Evolutionary conservation across 2,329 filamentous ascomycete genomes (phyloP), one percentile per base, ranked within the genome.

Genomic region (Nannizzia gypsea): DNA sequence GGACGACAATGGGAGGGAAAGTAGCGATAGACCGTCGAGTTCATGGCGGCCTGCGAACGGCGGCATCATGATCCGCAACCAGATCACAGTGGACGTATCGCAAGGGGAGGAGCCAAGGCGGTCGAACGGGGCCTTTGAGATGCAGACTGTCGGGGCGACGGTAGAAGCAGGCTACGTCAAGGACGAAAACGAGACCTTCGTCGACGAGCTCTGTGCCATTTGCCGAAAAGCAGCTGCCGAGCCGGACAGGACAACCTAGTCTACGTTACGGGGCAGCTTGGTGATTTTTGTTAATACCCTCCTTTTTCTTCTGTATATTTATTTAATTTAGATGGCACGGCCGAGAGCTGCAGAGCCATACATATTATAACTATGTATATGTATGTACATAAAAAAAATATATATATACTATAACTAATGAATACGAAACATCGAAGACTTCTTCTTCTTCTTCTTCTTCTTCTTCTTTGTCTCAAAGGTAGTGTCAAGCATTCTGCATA

Each of bases 41-140:
- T 3, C 15, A 3, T 54, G 50, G 50, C 28, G 28, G 13, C 63
- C 3, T 62, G 63, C 6, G 1, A 75, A 78, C 56, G 81, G 82
- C 5, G 81, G 83, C 22, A 86, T 85, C 67, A 80, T 84, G 74
- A 79, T 85, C 5, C 82, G 80, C 24, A 81, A 83, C 63, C 81
- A 86, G 65, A 80, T 85, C 59, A 80, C 78, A 6, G 78, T 85
- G n/a, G 77, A 83, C 55, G 73, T 77, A 0, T 66, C 66, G 0
- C 67, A 69, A 24, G 42, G 67, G 28, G 63, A 64, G 15, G 50
- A 50, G 9, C 36, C 36, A 9, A 13, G 36, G 8, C 57, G 20
- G 15, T 64, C 66, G 24, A 60, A 20, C 28, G 58, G 55, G 13
- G 34, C 9, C n/a, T 61, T 62, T 58, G 63, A 64, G 56, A 64